Base-by-base conservation (phyloP, 2,329 filamentous ascomycete species). In the Pyricularia grisea region DNA sequence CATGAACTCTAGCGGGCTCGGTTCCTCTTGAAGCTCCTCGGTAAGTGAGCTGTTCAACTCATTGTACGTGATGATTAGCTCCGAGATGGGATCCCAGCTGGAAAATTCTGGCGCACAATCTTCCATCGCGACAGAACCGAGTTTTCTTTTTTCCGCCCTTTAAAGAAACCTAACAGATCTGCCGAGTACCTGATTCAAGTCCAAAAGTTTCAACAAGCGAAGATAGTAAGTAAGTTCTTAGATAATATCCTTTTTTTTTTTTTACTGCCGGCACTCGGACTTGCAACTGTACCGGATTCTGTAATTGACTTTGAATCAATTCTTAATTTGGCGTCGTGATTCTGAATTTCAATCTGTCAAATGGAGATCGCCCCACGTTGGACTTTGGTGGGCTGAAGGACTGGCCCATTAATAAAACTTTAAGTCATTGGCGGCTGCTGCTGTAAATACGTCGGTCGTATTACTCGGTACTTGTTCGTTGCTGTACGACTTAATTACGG, bases 1-100 rank as follows among this genome's bases (percentile, higher is more conserved):
- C 88, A 93, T 90, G 76, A 94, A 94, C 75, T 94, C 90, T 6
- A 95, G 84, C 0, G 92, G 86, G 31, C 88, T 91, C 4, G 92
- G 92, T 66, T 90, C 86, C 61, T 85, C 81, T 17, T 81, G 63
- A 2, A 93, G 82, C 73, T 88, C 87, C 65, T 90, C 85, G 69
- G 93, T 81, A 20, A 74, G 73, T 27, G 80, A 76, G 69, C 83
- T 78, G 75, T 94, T 94, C 68, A 94, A 85, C 72, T 93, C 91
- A 74, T 90, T 87, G 78, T 92, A 94, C n/a, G 83, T 87, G 12
- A 81, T 83, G 71, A 94, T 85, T 27, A 93, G 83, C 69, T 86
- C 82, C 27, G 74, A 76, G 70, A 86, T 77, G 14, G 83, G 79
- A 71, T 84, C 82, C 58, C 30, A 20, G 36, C 17, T 31, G 33